A percentile compares a stretch with the other conserved stretches of the same genome.
phyloP scores from a whole-genome alignment of 495 filamentous ascomycete species.

The Penicillium riverlandense region DNA sequence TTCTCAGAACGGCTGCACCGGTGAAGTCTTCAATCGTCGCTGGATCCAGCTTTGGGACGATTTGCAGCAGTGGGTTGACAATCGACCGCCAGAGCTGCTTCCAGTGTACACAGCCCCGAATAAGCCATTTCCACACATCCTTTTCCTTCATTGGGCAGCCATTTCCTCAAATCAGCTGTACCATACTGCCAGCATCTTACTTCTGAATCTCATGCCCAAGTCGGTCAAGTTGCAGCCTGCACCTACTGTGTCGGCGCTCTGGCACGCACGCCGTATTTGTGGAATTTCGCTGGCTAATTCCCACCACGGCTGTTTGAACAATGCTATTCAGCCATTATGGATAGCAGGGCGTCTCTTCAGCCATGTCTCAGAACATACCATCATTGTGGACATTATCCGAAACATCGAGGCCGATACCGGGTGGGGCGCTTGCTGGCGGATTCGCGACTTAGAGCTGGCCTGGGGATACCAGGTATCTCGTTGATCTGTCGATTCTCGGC shows the following conservation, averaged over 20 bases:
- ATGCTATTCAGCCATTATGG: conserved; percentile 43
- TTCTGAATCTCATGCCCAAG: conserved; percentile 34
- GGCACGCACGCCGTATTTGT: conserved; percentile 43
- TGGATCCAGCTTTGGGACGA: conserved; percentile 38
- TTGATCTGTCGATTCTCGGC: too few species aligned
- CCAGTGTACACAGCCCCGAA: conserved; percentile 24
- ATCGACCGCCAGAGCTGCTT: conserved; percentile 32
- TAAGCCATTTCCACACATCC: conserved; percentile 35
- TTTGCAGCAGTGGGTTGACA: conserved; percentile 32
- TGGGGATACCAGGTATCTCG: conserved; percentile 34
- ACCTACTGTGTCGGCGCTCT: conserved; percentile 23
- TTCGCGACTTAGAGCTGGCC: conserved; percentile 33
- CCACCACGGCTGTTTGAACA: conserved; percentile 41
- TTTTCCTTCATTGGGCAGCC: conserved; percentile 40
- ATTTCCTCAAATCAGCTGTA: conserved; percentile 45
- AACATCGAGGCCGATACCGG: conserved; percentile 37
- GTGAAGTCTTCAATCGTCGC: conserved; percentile 14
- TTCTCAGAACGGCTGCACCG: conserved; percentile 21
- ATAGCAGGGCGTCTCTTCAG: conserved; percentile 40
- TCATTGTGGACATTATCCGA: conserved; percentile 32
- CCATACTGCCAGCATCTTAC: conserved; percentile 38
- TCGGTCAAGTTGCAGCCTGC: conserved; percentile 18
- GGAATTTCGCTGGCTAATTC: conserved; percentile 41
- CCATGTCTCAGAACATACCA: conserved; percentile 35
- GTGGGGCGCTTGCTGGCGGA: conserved; percentile 41